These are phyloP conservation scores for Aspergillus japonicus DNA, from an alignment of 2,329 filamentous ascomycete genomes.

Conservation along the genomic window DNA sequence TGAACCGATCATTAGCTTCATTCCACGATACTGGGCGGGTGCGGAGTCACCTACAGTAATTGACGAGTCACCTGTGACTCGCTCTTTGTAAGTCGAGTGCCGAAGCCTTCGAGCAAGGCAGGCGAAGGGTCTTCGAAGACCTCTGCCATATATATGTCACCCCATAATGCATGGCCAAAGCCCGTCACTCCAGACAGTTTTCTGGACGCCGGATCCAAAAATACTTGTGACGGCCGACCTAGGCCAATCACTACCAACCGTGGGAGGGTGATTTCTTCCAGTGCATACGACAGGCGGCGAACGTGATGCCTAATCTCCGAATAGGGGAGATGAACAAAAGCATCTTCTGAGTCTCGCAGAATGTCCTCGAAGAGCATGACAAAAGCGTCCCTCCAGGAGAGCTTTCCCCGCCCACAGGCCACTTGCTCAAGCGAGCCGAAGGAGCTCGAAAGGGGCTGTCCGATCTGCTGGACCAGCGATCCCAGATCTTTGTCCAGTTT, in stretches of 20 bases:
- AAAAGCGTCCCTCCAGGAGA: slow-evolving; percentile 57
- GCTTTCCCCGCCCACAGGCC: slow-evolving; percentile 44
- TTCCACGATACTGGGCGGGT: neutral
- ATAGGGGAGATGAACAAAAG: slow-evolving; percentile 58
- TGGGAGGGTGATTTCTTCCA: slow-evolving; percentile 53
- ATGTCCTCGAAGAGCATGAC: slow-evolving; percentile 51
- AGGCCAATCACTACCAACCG: slow-evolving; percentile 53
- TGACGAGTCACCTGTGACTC: slow-evolving; percentile 31
- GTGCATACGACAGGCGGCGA: slow-evolving; percentile 41
- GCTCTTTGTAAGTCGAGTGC: slow-evolving; percentile 23
- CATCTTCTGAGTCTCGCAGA: slow-evolving; percentile 59
- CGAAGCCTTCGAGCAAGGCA: slow-evolving; percentile 40
- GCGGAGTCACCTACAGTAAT: slow-evolving; percentile 32
- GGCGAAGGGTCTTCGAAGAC: slow-evolving; percentile 44
- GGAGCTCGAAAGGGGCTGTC: slow-evolving; percentile 45
- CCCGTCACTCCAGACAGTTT: slow-evolving; percentile 53
- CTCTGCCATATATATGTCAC: slow-evolving; percentile 55
- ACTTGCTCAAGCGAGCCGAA: slow-evolving; percentile 55
- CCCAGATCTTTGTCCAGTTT: slow-evolving; percentile 39
- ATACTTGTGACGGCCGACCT: slow-evolving; percentile 50
- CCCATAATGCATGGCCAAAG: slow-evolving; percentile 56
- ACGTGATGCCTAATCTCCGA: slow-evolving; percentile 53
- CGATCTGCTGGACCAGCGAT: slow-evolving; percentile 42
- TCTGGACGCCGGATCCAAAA: slow-evolving; percentile 51
- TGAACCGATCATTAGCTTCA: slow-evolving; percentile 16